These are phyloP conservation scores for Penicillium alfredii DNA, from an alignment of 495 filamentous ascomycete species.

Conservation along the genomic window DNA sequence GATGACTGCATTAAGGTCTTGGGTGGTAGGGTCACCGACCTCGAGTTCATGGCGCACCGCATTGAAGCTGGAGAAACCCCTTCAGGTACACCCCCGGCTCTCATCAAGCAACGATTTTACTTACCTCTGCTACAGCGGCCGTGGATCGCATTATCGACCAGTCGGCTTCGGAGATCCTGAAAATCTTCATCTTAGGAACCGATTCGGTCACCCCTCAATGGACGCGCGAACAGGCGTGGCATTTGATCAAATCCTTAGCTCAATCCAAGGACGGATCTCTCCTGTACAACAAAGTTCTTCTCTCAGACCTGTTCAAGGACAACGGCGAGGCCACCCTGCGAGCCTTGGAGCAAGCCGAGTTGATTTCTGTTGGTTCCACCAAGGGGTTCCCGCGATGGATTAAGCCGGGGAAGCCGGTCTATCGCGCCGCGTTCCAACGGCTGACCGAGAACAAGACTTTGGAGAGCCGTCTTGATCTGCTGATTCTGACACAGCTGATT, in stretches of 20 bases:
- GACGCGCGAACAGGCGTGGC: slow-evolving; percentile 84
- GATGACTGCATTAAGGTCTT: slow-evolving; percentile 76
- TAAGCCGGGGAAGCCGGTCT: slow-evolving; percentile 80
- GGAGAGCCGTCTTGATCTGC: slow-evolving; percentile 66
- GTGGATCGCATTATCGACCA: slow-evolving; percentile 85
- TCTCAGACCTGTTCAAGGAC: slow-evolving; percentile 63
- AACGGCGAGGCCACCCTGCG: slow-evolving; percentile 67
- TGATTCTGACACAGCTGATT: slow-evolving; percentile 57
- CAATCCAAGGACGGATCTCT: slow-evolving; percentile 46
- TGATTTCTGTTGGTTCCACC: slow-evolving; percentile 68
- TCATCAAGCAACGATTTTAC: background rate
- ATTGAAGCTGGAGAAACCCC: slow-evolving; percentile 87
- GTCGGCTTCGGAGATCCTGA: slow-evolving; percentile 80
- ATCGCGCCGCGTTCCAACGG: slow-evolving; percentile 70
- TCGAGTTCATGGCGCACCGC: slow-evolving; percentile 86
- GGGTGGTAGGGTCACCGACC: slow-evolving; percentile 86
- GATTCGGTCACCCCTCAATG: slow-evolving; percentile 49
- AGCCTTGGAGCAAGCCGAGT: slow-evolving; percentile 77
- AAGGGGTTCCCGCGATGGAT: slow-evolving; percentile 73
- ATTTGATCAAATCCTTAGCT: slow-evolving; percentile 70
- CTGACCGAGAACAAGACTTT: slow-evolving; percentile 68
- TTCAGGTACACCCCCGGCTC: slow-evolving; percentile 34
- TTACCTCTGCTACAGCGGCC: slow-evolving; percentile 49
- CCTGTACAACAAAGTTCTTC: slow-evolving; percentile 76
- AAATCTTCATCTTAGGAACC: slow-evolving; percentile 73